phyloP scores from a whole-genome alignment of 2,329 filamentous ascomycete species.

The Curvularia lunata region DNA sequence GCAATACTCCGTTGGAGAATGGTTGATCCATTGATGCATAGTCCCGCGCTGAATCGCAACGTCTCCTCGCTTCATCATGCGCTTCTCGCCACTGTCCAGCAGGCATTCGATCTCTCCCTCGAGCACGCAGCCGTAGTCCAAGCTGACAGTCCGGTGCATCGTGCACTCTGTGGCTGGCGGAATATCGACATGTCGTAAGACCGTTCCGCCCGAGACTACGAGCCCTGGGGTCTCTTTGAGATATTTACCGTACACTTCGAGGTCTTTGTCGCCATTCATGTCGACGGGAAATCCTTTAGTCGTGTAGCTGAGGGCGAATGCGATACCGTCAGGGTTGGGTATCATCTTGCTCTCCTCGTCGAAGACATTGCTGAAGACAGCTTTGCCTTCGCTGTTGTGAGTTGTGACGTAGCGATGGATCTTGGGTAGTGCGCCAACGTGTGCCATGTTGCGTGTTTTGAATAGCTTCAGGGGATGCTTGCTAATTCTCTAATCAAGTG shows the following conservation, averaged over 20 bases:
- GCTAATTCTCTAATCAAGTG: neutral
- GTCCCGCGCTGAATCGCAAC: slow-evolving; percentile 50
- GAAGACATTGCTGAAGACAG: slow-evolving; percentile 47
- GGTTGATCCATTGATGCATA: slow-evolving; percentile 51
- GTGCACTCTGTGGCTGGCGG: slow-evolving; percentile 42
- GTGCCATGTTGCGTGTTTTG: slow-evolving; percentile 35
- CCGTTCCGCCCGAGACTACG: slow-evolving; percentile 56
- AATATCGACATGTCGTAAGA: slow-evolving; percentile 53
- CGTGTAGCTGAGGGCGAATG: slow-evolving; percentile 59
- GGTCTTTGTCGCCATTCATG: slow-evolving; percentile 55
- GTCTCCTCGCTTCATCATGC: slow-evolving; percentile 47
- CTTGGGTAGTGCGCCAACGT: slow-evolving; percentile 39
- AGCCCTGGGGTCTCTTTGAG: slow-evolving; percentile 58
- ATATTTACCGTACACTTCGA: slow-evolving; percentile 54
- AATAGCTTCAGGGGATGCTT: neutral
- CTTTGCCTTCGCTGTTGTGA: slow-evolving; percentile 46
- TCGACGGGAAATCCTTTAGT: slow-evolving; percentile 57
- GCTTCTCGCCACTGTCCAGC: slow-evolving; percentile 49
- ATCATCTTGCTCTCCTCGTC: slow-evolving; percentile 46
- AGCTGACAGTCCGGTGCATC: slow-evolving; percentile 52
- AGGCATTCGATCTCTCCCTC: slow-evolving; percentile 49
- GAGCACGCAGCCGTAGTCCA: slow-evolving; percentile 51
- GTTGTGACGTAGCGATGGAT: slow-evolving; percentile 48
- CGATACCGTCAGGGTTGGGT: slow-evolving; percentile 53
- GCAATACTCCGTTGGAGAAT: slow-evolving; percentile 42